Conservation (phyloP, 2,329 filamentous ascomycete genomes). For the Phoma sp. region DNA sequence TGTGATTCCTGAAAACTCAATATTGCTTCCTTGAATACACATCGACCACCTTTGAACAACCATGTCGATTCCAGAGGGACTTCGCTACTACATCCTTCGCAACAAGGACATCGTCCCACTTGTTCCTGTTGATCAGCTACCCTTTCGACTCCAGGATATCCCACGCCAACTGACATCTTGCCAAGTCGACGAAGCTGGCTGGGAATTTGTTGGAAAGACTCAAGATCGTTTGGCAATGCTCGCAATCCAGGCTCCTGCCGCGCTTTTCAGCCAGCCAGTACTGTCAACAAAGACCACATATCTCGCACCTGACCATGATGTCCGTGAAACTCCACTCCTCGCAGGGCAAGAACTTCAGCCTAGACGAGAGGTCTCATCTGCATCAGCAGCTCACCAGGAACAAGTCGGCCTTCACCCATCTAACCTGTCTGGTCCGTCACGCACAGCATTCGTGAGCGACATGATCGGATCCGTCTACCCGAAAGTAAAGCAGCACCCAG, state of each 20-base stretch:
- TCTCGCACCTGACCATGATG: constrained; percentile 30
- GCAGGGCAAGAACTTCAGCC: background rate
- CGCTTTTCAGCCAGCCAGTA: background rate
- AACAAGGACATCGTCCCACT: constrained; percentile 47
- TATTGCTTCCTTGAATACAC: background rate
- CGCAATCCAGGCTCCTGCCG: constrained; percentile 10
- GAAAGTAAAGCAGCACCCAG: constrained; percentile 34
- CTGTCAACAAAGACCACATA: constrained; percentile 6
- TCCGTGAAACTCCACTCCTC: constrained; percentile 4
- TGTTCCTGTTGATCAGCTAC: constrained; percentile 53
- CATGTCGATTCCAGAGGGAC: constrained; percentile 14
- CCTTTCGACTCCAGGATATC: constrained; percentile 48
- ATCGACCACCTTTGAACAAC: background rate
- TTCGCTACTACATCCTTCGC: constrained; percentile 49
- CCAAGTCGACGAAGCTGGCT: constrained; percentile 31
- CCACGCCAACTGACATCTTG: constrained; percentile 42
- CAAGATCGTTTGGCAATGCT: constrained; percentile 15
- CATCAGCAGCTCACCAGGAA: background rate
- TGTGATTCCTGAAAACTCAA: background rate
- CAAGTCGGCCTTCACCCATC: too few relatives aligned
- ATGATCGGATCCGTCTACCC: constrained; percentile 33
- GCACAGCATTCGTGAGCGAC: constrained; percentile 24
- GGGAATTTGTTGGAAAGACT: constrained; percentile 33
- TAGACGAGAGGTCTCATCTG: background rate
- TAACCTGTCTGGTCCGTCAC: background rate